Evolutionary conservation across 2,329 filamentous ascomycete species (phyloP).

Genomic region (Endothia cerciana): DNA sequence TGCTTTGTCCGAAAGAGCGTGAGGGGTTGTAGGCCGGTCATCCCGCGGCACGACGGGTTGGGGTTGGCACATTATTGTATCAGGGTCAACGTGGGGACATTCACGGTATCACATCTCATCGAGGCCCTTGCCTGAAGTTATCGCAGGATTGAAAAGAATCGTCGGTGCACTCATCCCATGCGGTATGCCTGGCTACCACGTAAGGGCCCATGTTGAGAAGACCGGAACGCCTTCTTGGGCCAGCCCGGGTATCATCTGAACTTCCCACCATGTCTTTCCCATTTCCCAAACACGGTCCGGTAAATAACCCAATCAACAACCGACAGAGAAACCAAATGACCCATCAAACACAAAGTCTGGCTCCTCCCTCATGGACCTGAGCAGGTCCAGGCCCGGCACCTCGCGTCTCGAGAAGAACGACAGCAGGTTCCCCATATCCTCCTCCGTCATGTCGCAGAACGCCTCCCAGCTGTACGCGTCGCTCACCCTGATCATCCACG

Average conservation of each 20-base stretch:
- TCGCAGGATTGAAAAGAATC: not conserved
- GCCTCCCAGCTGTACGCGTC: conserved; percentile 85
- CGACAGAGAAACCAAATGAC: conserved; percentile 63
- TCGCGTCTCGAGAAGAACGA: conserved; percentile 63
- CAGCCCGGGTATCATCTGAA: conserved; percentile 12
- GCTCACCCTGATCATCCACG: conserved; percentile 92
- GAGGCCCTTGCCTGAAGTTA: too few species aligned
- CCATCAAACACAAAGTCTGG: conserved; percentile 59
- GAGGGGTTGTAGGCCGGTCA: not conserved
- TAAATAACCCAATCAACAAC: conserved; percentile 30
- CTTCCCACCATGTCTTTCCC: not conserved
- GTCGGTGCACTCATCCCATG: not conserved
- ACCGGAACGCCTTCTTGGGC: conserved; percentile 1
- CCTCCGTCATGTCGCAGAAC: conserved; percentile 78
- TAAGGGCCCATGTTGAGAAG: not conserved
- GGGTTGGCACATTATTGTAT: too few species aligned
- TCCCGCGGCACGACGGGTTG: too few species aligned
- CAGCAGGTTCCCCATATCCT: conserved; percentile 83
- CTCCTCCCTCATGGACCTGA: conserved; percentile 58
- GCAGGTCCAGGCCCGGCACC: conserved; percentile 58
- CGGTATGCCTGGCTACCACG: not conserved
- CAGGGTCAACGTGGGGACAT: too few species aligned
- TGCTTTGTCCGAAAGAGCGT: not conserved
- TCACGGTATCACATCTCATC: too few species aligned
- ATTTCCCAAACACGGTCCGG: too few species aligned